These are phyloP conservation scores for Apophysomyces variabilis DNA, from an alignment of 371 early-diverging fungal species.

Conservation along the genomic window DNA sequence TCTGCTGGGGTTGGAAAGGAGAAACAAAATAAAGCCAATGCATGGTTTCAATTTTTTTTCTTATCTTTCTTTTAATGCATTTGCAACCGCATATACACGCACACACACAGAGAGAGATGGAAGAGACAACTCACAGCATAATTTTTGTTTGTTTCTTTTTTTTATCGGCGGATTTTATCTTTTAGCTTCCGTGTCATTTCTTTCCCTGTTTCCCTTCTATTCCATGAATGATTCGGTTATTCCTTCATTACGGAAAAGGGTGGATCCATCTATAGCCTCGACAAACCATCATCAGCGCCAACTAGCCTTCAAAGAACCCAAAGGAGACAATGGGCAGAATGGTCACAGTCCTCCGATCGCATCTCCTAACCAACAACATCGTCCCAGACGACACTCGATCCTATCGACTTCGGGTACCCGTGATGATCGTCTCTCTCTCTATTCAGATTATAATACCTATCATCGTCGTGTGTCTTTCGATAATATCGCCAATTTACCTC, in stretches of 20 bases:
- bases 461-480: slow-evolving; percentile 37
- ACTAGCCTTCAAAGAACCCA: background rate
- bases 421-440: slow-evolving; percentile 4
- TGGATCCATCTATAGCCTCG: background rate
- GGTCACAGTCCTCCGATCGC: background rate
- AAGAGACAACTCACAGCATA: slow-evolving; percentile 5
- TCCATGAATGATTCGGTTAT: background rate
- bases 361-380: background rate
- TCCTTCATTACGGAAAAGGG: background rate
- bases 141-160: background rate
- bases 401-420: background rate
- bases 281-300: background rate
- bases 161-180: too few species aligned
- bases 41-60: background rate
- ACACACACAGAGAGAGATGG: background rate
- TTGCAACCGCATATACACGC: background rate
- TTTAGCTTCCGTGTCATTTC: too few species aligned
- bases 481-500: slow-evolving; percentile 19
- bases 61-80: slow-evolving; percentile 4
- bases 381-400: background rate
- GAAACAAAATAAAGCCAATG: too few species aligned
- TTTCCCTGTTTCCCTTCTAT: background rate
- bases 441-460: slow-evolving; percentile 15
- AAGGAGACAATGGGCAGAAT: background rate
- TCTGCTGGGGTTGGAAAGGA: too few species aligned